Evolutionary conservation across 2,329 filamentous ascomycete species (phyloP).

Genomic region (Didymella glomerata): DNA sequence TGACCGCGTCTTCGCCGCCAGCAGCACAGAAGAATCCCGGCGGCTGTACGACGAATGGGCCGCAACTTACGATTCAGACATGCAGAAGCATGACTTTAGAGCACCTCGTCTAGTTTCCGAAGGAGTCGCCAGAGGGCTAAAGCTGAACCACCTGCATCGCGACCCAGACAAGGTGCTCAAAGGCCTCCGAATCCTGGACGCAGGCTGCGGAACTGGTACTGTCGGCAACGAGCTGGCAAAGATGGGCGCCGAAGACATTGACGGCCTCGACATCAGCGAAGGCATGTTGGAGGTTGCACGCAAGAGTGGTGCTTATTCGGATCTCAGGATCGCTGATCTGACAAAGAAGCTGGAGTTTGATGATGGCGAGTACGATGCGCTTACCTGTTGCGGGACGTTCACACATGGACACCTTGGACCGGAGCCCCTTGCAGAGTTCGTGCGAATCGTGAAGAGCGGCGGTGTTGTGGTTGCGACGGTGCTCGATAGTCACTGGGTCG

Average conservation of each 20-base stretch:
- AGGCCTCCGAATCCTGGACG: constrained; percentile 57
- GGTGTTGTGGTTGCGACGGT: constrained; percentile 63
- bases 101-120: constrained; percentile 52
- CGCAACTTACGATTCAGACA: constrained; percentile 55
- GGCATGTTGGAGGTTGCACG: constrained; percentile 64
- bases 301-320: constrained; percentile 59
- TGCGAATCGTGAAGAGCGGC: constrained; percentile 57
- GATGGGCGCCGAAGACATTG: constrained; percentile 56
- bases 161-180: constrained; percentile 23
- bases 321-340: constrained; percentile 58
- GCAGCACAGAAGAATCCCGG: constrained; percentile 50
- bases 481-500: constrained; percentile 60
- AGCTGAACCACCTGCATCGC: constrained; percentile 25
- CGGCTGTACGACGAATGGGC: constrained; percentile 59
- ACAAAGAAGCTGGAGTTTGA: constrained; percentile 53
- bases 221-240: constrained; percentile 59
- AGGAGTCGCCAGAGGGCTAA: constrained; percentile 27
- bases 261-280: constrained; percentile 62
- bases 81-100: constrained; percentile 53
- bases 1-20: constrained; percentile 51
- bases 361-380: constrained; percentile 58
- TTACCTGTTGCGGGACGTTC: constrained; percentile 64
- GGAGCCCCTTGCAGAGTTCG: constrained; percentile 58
- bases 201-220: constrained; percentile 65
- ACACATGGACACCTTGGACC: constrained; percentile 66